Conservation (phyloP, 257 asterid genomes). For the Marsdenia floribunda region DNA sequence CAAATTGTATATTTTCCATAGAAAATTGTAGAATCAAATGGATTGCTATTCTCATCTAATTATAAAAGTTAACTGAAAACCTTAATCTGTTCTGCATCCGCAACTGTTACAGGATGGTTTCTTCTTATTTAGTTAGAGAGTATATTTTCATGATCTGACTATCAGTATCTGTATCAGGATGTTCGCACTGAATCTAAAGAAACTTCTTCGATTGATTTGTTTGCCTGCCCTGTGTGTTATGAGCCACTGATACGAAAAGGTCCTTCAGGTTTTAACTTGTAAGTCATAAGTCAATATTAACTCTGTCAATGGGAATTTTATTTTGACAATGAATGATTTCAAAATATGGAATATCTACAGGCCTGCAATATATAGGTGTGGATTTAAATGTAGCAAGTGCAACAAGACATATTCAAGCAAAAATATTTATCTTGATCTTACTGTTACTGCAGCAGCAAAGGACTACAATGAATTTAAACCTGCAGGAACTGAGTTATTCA, state of each 20-base stretch:
- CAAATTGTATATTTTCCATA: background rate
- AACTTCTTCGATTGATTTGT: slow-evolving; percentile 46
- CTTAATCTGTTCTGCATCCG: background rate
- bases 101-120: background rate
- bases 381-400: slow-evolving; percentile 77
- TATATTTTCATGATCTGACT: background rate
- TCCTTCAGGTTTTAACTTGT: slow-evolving; percentile 91
- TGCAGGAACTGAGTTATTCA: slow-evolving; percentile 84
- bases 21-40: background rate
- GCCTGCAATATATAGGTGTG: slow-evolving; percentile 88
- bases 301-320: background rate
- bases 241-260: slow-evolving; percentile 86
- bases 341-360: slow-evolving; percentile 36
- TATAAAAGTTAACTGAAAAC: background rate
- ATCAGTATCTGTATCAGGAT: slow-evolving; percentile 40
- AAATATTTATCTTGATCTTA: slow-evolving; percentile 82
- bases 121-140: background rate
- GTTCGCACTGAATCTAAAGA: slow-evolving; percentile 31
- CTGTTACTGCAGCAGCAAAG: slow-evolving; percentile 79
- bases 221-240: slow-evolving; percentile 88
- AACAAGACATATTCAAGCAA: slow-evolving; percentile 87
- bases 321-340: slow-evolving; percentile 13
- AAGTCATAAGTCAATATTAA: slow-evolving; percentile 24
- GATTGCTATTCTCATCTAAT: background rate
- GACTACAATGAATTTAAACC: slow-evolving; percentile 78